Evolutionary conservation across 805 yeast genomes (phyloP).

Genomic region (Yarrowia bubula): DNA sequence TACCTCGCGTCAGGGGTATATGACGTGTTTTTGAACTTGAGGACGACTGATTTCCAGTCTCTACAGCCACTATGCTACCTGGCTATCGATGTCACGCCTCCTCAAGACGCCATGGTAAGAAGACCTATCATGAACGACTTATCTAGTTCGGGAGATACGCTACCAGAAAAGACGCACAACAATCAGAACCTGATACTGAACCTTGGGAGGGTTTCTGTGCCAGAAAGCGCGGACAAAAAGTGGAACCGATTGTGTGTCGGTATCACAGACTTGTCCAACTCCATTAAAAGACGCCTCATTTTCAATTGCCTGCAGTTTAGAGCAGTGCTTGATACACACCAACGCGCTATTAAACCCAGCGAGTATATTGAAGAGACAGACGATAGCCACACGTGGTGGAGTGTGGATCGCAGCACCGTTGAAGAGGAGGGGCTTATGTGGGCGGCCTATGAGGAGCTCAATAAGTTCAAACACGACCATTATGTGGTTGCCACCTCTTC

Average conservation of each 20-base stretch:
- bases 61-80: constrained; percentile 12
- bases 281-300: constrained; percentile 13
- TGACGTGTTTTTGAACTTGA: constrained; percentile 15
- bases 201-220: constrained; percentile 16
- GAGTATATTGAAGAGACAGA: constrained; percentile 12
- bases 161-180: neutral
- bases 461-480: neutral
- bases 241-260: constrained; percentile 23
- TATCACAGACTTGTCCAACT: constrained; percentile 15
- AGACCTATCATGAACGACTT: constrained; percentile 12
- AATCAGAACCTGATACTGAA: constrained; percentile 19
- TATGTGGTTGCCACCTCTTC: neutral
- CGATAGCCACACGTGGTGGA: constrained; percentile 21
- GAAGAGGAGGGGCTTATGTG: constrained; percentile 25
- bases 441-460: constrained; percentile 13
- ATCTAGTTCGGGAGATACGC: neutral
- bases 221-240: neutral
- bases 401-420: constrained; percentile 3
- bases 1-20: constrained; percentile 14
- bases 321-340: constrained; percentile 4
- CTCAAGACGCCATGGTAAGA: constrained; percentile 22
- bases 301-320: constrained; percentile 20
- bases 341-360: constrained; percentile 9
- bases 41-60: constrained; percentile 9
- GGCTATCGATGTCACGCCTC: constrained; percentile 18